These are phyloP conservation scores for Penicillium vulpinum DNA, from an alignment of 2,329 filamentous ascomycete species.

Conservation along the genomic window DNA sequence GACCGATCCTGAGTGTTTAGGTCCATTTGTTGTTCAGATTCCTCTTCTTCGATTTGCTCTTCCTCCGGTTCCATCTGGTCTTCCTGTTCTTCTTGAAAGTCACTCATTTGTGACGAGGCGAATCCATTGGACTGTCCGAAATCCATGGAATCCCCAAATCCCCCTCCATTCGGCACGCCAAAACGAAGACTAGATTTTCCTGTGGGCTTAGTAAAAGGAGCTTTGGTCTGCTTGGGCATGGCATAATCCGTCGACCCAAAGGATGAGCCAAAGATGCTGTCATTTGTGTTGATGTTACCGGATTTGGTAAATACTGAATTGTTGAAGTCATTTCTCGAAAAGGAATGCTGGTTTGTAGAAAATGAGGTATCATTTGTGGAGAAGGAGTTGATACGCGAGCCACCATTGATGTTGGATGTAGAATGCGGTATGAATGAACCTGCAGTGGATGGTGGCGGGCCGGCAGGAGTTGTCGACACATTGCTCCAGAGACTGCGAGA, in stretches of 20 bases:
- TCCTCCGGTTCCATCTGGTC: constrained; percentile 30
- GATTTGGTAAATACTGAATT: constrained; percentile 42
- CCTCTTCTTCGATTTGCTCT: constrained; percentile 44
- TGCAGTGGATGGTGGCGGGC: constrained; percentile 54
- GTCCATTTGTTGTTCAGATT: constrained; percentile 38
- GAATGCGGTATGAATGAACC: constrained; percentile 59
- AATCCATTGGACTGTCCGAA: constrained; percentile 30
- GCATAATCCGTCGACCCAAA: constrained; percentile 37
- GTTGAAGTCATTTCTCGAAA: constrained; percentile 30
- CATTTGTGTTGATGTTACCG: constrained; percentile 35
- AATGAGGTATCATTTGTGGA: constrained; percentile 20
- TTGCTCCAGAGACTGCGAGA: constrained; percentile 39
- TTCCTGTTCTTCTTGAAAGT: constrained; percentile 23
- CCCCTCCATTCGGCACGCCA: constrained; percentile 26
- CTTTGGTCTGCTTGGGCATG: constrained; percentile 31
- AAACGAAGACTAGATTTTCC: constrained; percentile 30
- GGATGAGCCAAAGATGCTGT: constrained; percentile 41
- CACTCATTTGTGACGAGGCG: constrained; percentile 28
- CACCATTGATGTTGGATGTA: constrained; percentile 53
- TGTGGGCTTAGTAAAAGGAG: constrained; percentile 25
- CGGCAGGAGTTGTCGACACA: constrained; percentile 60
- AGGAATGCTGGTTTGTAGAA: constrained; percentile 21
- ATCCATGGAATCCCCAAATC: constrained; percentile 28
- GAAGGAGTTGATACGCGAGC: constrained; percentile 47
- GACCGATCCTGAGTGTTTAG: constrained; percentile 19